Base-by-base conservation (phyloP, 768 basidiomycete species). In the Pleurotus cornucopiae region DNA sequence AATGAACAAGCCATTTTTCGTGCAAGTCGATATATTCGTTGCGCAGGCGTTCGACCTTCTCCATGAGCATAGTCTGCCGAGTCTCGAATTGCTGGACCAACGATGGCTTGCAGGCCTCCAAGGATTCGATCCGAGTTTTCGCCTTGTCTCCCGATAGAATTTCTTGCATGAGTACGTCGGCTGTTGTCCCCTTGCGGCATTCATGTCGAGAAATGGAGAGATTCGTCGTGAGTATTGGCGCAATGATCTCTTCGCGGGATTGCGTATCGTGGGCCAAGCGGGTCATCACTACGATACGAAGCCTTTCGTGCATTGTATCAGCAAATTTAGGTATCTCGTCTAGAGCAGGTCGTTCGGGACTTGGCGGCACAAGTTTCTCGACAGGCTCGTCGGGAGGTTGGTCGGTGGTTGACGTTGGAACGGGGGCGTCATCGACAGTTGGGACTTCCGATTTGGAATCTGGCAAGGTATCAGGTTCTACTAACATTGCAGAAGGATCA, bases 1-100 rank as follows among this genome's bases (percentile, higher is more conserved):
- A 92, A 60, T 90, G 87, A 1, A 75, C 76, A 25, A 82, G 56
- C 93, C 93, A 96, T 46, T 80, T 77, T 60, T 82, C 79, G 62
- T 95, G 86, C 47, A 89, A 73, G 12, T 70, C 64, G 53, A 84
- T 63, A 65, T 96, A 94, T 66, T 93, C 82, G 56, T 75, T 75
- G 46, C 79, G 79, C 25, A 94, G 73, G 16, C 69, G 73, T 40
- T 76, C 65, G 16, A 78, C 69, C 69, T 92, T 92, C 54, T 75
- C 77, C 21, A 73, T 66, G 25, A 85, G 67, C 47, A 71, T 66
- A 4, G 71, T 71, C 60, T 84, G 77, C 5, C 81, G 81, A 61
- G 76, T 71, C 26, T 73, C 73, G 61, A 91, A 82, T 57, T 76
- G 80, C 57, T 78, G 73, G 41, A 76, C 70, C 41, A 91, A 72